These are phyloP conservation scores for Iris macrosiphon DNA, from an alignment of 106 monocot genomes.

Conservation along the genomic window DNA sequence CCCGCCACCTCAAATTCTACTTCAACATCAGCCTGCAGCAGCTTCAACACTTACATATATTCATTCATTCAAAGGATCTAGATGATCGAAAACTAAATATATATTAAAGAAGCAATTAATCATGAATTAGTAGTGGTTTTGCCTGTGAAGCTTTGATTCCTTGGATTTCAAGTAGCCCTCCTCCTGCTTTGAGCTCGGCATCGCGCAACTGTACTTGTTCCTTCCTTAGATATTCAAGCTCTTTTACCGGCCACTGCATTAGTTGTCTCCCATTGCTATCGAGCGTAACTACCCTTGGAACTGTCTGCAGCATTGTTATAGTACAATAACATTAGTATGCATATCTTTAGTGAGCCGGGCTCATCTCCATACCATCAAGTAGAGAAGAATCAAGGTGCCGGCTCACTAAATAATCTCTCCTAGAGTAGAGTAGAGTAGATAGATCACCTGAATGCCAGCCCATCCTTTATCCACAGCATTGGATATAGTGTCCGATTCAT, in stretches of 20 bases:
- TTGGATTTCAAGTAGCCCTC: constrained; percentile 23
- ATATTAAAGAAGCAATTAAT: background rate
- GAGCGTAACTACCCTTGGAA: constrained; percentile 61
- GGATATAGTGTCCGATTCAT: constrained; percentile 42
- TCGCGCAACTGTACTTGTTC: constrained; percentile 15
- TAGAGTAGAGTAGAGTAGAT: too few relatives aligned
- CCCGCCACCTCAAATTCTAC: constrained; percentile 45
- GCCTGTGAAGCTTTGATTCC: constrained; percentile 43
- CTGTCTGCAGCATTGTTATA: constrained; percentile 20
- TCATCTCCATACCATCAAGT: background rate
- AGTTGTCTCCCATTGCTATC: constrained; percentile 37
- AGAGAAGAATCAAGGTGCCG: background rate
- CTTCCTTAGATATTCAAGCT: constrained; percentile 51
- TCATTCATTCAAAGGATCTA: background rate
- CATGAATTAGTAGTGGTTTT: background rate
- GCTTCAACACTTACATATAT: too few relatives aligned
- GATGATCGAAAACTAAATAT: background rate
- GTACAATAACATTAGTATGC: background rate
- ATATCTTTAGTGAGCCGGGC: too few relatives aligned
- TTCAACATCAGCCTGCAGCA: constrained; percentile 78
- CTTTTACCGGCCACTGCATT: constrained; percentile 67
- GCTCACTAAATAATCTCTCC: background rate
- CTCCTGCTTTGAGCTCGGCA: constrained; percentile 22
- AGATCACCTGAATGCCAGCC: constrained; percentile 58
- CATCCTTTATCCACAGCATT: constrained; percentile 65